Percentiles rank a stretch among this genome's conserved stretches.
phyloP scores from a whole-genome alignment of 495 filamentous ascomycete species.

The Trichoderma parareesei region DNA sequence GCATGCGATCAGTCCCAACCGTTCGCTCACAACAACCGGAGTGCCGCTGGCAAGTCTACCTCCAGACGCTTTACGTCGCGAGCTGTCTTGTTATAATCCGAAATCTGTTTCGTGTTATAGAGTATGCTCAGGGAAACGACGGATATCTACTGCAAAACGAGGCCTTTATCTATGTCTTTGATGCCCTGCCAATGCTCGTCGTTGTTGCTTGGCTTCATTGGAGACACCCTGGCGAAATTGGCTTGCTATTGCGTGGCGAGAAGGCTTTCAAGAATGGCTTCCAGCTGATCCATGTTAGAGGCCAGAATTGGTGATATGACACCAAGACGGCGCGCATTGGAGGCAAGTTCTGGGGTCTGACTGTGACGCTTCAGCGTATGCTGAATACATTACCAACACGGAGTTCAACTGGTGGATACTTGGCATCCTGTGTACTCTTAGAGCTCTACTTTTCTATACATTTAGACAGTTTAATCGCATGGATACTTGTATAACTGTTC shows the following conservation, averaged over 20 bases:
- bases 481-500: no score
- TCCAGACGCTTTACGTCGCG: background rate
- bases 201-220: conserved; percentile 1
- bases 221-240: conserved; percentile 1
- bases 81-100: background rate
- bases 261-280: background rate
- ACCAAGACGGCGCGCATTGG: background rate
- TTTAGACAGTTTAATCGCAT: no score
- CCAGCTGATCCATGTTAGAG: background rate
- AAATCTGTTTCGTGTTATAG: background rate
- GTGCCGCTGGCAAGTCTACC: background rate
- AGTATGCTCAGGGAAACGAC: conserved; percentile 4
- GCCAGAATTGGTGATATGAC: background rate
- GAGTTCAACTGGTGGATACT: no score
- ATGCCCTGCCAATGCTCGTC: background rate
- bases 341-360: no score
- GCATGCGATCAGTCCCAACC: background rate
- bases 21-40: background rate
- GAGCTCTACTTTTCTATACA: no score
- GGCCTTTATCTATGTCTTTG: background rate
- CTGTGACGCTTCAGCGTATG: no score
- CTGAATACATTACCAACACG: no score
- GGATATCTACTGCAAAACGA: background rate
- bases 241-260: background rate
- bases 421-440: no score